phyloP scores from a whole-genome alignment of 2,329 filamentous ascomycete species.

The Hypoxylon sp. region DNA sequence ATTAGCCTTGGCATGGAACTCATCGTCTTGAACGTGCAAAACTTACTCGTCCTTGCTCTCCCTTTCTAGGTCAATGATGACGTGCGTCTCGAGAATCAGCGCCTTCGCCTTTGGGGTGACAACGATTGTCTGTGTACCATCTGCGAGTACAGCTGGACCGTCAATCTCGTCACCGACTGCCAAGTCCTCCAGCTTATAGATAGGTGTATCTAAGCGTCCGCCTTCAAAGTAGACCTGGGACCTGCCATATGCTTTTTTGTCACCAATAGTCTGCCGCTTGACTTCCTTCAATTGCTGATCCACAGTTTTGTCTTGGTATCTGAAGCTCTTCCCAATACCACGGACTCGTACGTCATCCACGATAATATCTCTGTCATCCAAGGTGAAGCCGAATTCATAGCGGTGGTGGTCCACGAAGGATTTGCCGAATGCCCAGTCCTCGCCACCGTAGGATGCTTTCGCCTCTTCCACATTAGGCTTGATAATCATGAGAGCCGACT shows the following conservation, averaged over 20 bases:
- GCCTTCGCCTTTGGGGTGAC: constrained; percentile 84
- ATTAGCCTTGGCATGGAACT: constrained; percentile 37
- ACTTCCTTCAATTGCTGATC: constrained; percentile 84
- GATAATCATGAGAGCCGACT: constrained; percentile 90
- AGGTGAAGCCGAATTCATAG: constrained; percentile 92
- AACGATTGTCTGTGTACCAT: constrained; percentile 91
- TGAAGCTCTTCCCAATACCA: constrained; percentile 89
- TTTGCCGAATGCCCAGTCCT: constrained; percentile 84
- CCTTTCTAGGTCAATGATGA: constrained; percentile 85
- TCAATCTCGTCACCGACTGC: constrained; percentile 77
- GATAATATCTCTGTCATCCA: constrained; percentile 86
- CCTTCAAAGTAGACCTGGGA: constrained; percentile 87
- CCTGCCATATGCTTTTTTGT: constrained; percentile 72
- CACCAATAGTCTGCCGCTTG: constrained; percentile 67
- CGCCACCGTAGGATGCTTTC: constrained; percentile 68
- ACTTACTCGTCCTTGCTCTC: constrained; percentile 59
- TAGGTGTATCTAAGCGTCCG: constrained; percentile 79
- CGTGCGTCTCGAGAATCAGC: constrained; percentile 84
- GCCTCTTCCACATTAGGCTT: constrained; percentile 75
- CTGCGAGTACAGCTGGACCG: constrained; percentile 88
- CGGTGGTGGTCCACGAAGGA: constrained; percentile 90
- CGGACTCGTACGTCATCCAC: constrained; percentile 90
- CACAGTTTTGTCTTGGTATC: constrained; percentile 82
- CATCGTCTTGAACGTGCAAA: background rate
- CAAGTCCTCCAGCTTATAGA: constrained; percentile 85